Evolutionary conservation across 257 asterid species (phyloP), one percentile per base, ranked within the genome.

Genomic region (Solanum microdontum): DNA sequence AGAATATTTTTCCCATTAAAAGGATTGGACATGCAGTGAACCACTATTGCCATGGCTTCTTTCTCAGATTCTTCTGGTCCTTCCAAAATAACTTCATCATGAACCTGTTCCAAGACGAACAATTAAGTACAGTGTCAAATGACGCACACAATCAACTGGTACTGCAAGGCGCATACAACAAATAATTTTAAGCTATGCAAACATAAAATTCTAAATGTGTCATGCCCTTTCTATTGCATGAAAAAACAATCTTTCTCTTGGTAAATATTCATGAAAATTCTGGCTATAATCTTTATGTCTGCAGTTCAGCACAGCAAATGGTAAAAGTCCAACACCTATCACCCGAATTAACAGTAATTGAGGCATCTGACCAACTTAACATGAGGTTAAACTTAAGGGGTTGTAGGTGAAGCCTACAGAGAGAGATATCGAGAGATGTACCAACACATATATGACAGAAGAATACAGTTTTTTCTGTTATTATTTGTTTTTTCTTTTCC

Each of bases 21-120:
- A 37, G 99, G 99, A 86, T 91, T 90, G 33, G 96, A 89, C 98
- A 97, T 97, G 94, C 99, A 95, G 69, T 95, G 90, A 3, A 97
- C 97, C 89, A 97, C 99, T 75, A 95, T 92, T 32, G 92, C 97
- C 90, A 94, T 95, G 70, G 99, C 98, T 86, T 89, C 93, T 91
- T 94, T 98, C 4, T 94, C 94, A 33, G 97, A 95, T 88, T 95
- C 98, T 11, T 91, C 91, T 1, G 99, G 98, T 79, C 99, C 99
- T 91, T 96, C 99, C 60, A 95, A 91, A 87, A 96, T 95, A 70
- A 69, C 79, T 72, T 72, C 79, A 72, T 72, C 79, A 72, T 72
- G 79, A 72, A 72, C 40, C 79, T 72, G 79, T 72, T 15, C 79
- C 79, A 72, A 72, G 24, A 32, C 8, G 79, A 32, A 70, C 12